Percentiles rank a stretch among this genome's conserved stretches.
These are phyloP conservation scores for Azolla pinnata DNA, from an alignment of 75 land plant species.

Conservation along the genomic window DNA sequence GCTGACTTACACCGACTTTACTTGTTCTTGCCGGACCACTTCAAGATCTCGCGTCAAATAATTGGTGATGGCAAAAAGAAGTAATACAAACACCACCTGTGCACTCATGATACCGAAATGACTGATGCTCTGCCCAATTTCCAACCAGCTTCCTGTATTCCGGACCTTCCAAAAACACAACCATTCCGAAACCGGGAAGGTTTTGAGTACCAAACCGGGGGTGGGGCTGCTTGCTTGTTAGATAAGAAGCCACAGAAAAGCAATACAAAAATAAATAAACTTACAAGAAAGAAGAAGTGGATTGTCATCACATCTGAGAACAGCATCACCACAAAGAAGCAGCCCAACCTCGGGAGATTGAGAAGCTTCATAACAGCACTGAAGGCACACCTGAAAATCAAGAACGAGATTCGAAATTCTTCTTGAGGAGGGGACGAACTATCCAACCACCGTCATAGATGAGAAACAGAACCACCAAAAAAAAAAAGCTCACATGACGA, in stretches of 20 bases:
- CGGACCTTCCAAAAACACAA: too few relatives aligned
- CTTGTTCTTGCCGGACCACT: constrained; percentile 8
- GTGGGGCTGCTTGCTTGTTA: constrained; percentile 1
- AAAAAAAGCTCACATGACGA: constrained; percentile 70
- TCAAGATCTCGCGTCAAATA: constrained; percentile 65
- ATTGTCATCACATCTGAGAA: constrained; percentile 96
- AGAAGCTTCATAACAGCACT: constrained; percentile 72
- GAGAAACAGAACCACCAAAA: not conserved
- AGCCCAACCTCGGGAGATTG: constrained; percentile 64
- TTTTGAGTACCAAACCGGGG: too few relatives aligned
- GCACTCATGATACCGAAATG: constrained; percentile 98
- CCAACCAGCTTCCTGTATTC: constrained; percentile 98
- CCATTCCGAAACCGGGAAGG: too few relatives aligned
- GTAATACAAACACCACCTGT: constrained; percentile 84
- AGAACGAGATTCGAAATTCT: not conserved
- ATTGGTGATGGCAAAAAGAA: constrained; percentile 81
- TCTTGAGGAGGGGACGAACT: not conserved
- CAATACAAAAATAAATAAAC: too few relatives aligned
- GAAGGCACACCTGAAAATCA: constrained; percentile 64
- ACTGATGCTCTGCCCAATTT: constrained; percentile 95
- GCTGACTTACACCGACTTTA: too few relatives aligned
- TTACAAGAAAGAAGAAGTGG: constrained; percentile 96
- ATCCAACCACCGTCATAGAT: constrained; percentile 1
- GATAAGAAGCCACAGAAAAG: constrained; percentile 1
- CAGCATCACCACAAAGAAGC: constrained; percentile 77